Conservation (phyloP, 2,329 filamentous ascomycete genomes). For the Penicillium sp. region DNA sequence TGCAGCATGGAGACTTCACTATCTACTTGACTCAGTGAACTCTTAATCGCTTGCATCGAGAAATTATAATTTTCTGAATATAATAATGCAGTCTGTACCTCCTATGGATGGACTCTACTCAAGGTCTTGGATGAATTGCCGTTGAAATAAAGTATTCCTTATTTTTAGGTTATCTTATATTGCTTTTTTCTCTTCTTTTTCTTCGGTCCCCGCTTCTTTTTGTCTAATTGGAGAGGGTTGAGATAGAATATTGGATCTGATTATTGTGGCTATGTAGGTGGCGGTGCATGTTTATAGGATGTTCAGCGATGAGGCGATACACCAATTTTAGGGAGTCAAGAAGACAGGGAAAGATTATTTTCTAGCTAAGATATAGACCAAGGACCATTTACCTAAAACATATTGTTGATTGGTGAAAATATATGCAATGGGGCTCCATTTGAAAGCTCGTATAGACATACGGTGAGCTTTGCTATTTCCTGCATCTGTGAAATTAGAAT, state of each 20-base stretch:
- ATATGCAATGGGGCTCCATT: background rate
- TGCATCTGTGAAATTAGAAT: background rate
- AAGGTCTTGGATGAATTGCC: background rate
- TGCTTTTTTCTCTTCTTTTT: background rate
- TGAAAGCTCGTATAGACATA: background rate
- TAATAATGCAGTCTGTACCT: background rate
- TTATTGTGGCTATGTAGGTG: background rate
- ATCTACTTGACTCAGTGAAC: too few relatives aligned
- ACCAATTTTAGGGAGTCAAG: too few relatives aligned
- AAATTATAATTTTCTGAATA: too few relatives aligned
- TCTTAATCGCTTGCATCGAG: too few relatives aligned
- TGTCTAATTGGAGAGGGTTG: background rate
- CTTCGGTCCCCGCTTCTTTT: background rate
- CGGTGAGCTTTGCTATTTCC: background rate
- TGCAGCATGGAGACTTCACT: too few relatives aligned
- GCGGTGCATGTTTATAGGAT: background rate
- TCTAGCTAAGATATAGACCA: background rate
- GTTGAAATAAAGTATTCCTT: constrained; percentile 20
- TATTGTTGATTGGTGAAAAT: background rate
- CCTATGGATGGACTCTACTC: background rate
- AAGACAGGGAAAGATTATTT: background rate
- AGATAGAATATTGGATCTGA: background rate
- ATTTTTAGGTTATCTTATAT: background rate
- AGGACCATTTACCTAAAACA: background rate
- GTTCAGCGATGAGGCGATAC: background rate